Evolutionary conservation across 495 filamentous ascomycete species (phyloP), one percentile per base, ranked within the genome.

Genomic region (Hypomontagnella monticulosa): DNA sequence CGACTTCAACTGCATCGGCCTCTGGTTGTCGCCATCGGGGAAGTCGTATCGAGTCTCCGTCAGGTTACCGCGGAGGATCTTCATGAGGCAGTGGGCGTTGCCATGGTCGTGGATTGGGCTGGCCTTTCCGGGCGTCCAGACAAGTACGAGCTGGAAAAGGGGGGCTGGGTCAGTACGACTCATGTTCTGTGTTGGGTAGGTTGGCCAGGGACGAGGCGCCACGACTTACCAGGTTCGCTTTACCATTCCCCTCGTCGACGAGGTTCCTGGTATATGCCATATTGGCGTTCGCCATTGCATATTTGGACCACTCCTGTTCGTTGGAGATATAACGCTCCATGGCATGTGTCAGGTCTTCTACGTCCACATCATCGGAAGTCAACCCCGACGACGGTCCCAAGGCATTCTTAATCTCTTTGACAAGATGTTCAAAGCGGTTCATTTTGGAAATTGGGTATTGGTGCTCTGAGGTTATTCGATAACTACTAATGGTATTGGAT

Each of bases 71-170:
- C 87, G 86, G 34, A 97, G 84, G 62, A 97, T 79, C 72, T 83
- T 85, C 83, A 87, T 85, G 54, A 87, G 60, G 71, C 91, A 95
- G 69, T 93, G 91, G 19, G 91, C 89, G 69, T 91, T 88, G 63
- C 91, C 90, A 74, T 95, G 91, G 70, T 97, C 93, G 75, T 97
- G 93, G 61, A 97, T 90, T 0, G 87, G 86, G 70, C 88, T 93
- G 16, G 86, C 86, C 75, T 92, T 91, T n/a, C 91, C 90, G 15
- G 93, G 93, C 10, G 84, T 89, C 93, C 93, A 97, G n/a, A 97
- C 93, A 9, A 97, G 83, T 15, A 97, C 86, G 46, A 97, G 83
- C 86, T 94, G 73, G 70, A 8, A 56, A 53, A 60, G 5, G 37
- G 57, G 32, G 37, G 48, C 57, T 40, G 18, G 34, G 34, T 65